Base-by-base conservation (phyloP, 495 filamentous ascomycete species). In the Aspergillus nidulans region DNA sequence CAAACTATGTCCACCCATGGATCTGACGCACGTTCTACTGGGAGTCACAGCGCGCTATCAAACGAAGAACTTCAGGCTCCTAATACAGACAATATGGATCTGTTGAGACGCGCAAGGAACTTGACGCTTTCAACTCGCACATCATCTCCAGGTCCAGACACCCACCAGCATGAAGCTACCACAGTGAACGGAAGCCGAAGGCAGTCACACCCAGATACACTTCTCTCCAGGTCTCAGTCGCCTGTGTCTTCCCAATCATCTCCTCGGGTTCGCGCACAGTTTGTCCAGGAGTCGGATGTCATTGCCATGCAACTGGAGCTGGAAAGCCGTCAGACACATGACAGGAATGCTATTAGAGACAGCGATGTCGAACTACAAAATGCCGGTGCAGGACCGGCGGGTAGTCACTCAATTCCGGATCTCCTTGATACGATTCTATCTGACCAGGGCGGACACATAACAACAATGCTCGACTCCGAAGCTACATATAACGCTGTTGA, bases 241-340 rank as follows among this genome's bases (percentile, higher is more conserved):
- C 68, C 75, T 20, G 69, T 69, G 15, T 75, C 74, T n/a, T 74
- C 73, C 1, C 70, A 69, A 23, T 69, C 66, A n/a, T 78, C 75
- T 13, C 75, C 75, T 48, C 74, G 64, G 8, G 68, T 78, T 20
- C 65, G 75, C 21, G 74, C 75, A 15, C 77, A 74, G 1, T 59
- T 78, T 36, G 71, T 77, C 20, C 73, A 76, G 26, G 71, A 72
- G 40, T 70, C 75, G 5, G 73, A 77, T 49, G 65, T 76, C n/a
- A 76, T 77, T 49, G 77, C 75, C 4, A 78, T 77, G 75, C 73
- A 78, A 44, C 50, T 78, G 20, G 74, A 76, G 42, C 56, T 78
- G 30, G 64, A 63, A 2, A 74, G 69, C 50, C 73, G 60, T 25
- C 67, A 58, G 20, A n/a, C 57, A 3, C 66, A 66, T 38, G 53